A percentile compares a stretch with the other conserved stretches of the same genome.
Evolutionary conservation across 352 stramenopile species (phyloP).

Genomic region (Globisporangium recalcitrans): DNA sequence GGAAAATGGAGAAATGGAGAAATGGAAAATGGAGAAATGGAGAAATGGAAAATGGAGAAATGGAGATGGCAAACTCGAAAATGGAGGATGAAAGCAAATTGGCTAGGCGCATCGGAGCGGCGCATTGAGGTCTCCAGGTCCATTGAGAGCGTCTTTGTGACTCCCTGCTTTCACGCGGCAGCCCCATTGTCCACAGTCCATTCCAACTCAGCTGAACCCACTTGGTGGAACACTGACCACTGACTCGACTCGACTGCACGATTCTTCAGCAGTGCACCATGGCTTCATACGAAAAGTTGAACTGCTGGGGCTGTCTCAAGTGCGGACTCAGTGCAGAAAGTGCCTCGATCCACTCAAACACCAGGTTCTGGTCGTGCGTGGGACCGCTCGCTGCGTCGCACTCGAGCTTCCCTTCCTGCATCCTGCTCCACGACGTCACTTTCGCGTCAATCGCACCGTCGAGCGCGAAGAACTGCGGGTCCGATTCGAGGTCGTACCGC

Average conservation of each 20-base stretch:
- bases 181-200: background rate
- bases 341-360: conserved; percentile 58
- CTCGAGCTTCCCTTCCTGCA: conserved; percentile 22
- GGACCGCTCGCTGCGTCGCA: conserved; percentile 60
- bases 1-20: background rate
- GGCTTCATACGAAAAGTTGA: conserved; percentile 36
- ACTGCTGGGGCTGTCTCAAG: conserved; percentile 29
- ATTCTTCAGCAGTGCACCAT: conserved; percentile 27
- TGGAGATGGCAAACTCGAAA: background rate
- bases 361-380: conserved; percentile 39
- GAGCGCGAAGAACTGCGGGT: conserved; percentile 29
- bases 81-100: too few relatives aligned
- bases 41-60: background rate
- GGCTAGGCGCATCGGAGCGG: too few relatives aligned
- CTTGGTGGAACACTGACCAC: background rate
- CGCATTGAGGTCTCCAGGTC: too few relatives aligned
- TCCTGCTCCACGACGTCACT: conserved; percentile 38
- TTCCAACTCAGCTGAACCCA: background rate
- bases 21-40: background rate
- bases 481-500: conserved; percentile 57
- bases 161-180: background rate
- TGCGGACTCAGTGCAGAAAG: conserved; percentile 22
- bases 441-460: conserved; percentile 74
- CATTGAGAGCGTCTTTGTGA: too few relatives aligned
- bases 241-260: background rate